Percentiles rank a stretch among this genome's conserved stretches.
Conservation (phyloP, 2,329 filamentous ascomycete genomes). For the Paraphaeosphaeria sporulosa region DNA sequence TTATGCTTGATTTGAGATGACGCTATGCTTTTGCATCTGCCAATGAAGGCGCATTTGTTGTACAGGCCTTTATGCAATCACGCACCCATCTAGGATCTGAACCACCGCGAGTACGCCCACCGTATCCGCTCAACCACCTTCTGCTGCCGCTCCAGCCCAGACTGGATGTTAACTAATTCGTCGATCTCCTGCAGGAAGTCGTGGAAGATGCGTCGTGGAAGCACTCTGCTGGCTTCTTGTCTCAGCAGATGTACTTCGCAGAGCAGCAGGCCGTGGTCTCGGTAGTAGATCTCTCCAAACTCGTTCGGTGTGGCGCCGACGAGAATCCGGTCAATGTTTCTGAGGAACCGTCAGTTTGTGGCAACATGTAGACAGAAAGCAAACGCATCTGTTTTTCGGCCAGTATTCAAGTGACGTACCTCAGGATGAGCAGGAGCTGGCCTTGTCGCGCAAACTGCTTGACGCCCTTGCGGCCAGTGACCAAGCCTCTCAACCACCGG, state of each 20-base stretch:
- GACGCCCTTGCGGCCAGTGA: constrained; percentile 75
- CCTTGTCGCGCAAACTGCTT: constrained; percentile 70
- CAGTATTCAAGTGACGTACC: constrained; percentile 50
- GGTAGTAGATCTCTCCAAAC: constrained; percentile 82
- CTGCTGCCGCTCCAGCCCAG: constrained; percentile 78
- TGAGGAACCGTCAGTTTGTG: constrained; percentile 28
- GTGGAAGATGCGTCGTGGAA: constrained; percentile 77
- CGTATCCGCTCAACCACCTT: constrained; percentile 82
- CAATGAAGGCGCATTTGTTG: not conserved
- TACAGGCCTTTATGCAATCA: not conserved
- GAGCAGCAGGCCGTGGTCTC: constrained; percentile 87
- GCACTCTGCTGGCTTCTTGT: constrained; percentile 68
- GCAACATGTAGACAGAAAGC: no score
- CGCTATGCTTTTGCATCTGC: not conserved
- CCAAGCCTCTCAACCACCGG: constrained; percentile 73
- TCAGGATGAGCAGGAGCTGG: constrained; percentile 77
- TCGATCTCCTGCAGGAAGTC: constrained; percentile 90
- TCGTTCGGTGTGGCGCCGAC: constrained; percentile 64
- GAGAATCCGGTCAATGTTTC: constrained; percentile 79
- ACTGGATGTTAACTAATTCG: constrained; percentile 81
- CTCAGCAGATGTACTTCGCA: constrained; percentile 89
- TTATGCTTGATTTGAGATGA: not conserved
- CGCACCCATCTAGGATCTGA: constrained; percentile 33
- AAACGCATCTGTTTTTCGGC: not conserved
- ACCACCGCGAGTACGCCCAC: constrained; percentile 88